Evolutionary conservation across 495 filamentous ascomycete species (phyloP), one percentile per base, ranked within the genome.

Genomic region (Annulohypoxylon stygium): DNA sequence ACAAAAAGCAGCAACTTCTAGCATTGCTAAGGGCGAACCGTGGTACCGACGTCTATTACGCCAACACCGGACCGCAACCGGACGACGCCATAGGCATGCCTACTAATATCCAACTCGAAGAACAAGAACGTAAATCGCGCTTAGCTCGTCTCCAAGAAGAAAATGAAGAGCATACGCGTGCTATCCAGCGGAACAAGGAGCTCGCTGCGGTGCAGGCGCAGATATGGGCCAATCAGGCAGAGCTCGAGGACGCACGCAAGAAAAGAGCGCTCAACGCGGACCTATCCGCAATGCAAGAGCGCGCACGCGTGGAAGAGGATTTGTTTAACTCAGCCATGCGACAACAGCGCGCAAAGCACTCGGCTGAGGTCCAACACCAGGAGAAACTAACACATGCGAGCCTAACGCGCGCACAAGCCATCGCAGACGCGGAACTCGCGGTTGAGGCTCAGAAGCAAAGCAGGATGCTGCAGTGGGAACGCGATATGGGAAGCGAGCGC

Each of bases 11-110:
- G 10, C 74, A 81, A n/a, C 82, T 86, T 4, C 62, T 86, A 25
- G 50, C 64, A 3, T 75, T 86, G 11, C 78, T 86, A 23, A 70
- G 72, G 10, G 77, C 80, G 48, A 84, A 84, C 67, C 83, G 84
- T 33, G 81, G 78, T 23, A 73, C 47, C 8, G 83, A 86, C 59
- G 81, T 84, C 23, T 86, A 80, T 67, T 86, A 85, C 71, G 83
- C 83, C 50, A 82, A 84, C 70, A 76, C 76, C 6, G 83, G 82
- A 7, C 77, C 81, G 4, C 84, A 86, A 61, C 84, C 84, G 18
- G 78, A 80, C 7, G 83, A 79, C 37, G 79, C 81, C 1, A 60
- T 84, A 39, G 83, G 83, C 39, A 76, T 86, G 47, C 84, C 84
- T 0, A 63, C 79, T 1, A 80, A 82, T 1, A 79, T 86, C n/a